Conservation (phyloP, 108 stramenopile genomes). For the Hondaea fermentalgiana region DNA sequence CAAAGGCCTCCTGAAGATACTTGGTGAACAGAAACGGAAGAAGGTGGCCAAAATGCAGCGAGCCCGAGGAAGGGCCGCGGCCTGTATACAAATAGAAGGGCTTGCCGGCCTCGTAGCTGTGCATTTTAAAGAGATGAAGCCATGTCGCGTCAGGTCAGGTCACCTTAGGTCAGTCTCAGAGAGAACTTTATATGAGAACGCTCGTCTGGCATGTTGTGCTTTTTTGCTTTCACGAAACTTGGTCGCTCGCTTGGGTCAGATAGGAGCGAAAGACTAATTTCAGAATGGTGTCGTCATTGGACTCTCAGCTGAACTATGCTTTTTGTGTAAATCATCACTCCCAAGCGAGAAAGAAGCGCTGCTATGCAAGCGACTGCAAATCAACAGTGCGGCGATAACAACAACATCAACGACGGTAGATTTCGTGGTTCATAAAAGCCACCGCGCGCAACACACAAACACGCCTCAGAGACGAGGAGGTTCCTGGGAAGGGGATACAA, state of each 20-base stretch:
- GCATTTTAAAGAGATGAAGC: background rate
- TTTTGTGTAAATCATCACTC: slow-evolving; percentile 1
- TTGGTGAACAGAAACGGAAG: slow-evolving; percentile 93
- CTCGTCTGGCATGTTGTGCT: too few relatives aligned
- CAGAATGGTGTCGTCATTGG: background rate
- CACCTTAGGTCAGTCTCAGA: too few relatives aligned
- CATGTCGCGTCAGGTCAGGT: too few relatives aligned
- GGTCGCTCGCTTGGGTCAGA: background rate
- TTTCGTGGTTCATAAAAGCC: background rate
- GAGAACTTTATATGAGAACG: too few relatives aligned
- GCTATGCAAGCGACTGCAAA: background rate
- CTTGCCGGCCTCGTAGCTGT: slow-evolving; percentile 39
- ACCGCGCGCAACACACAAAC: slow-evolving; percentile 28
- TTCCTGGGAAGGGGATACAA: background rate
- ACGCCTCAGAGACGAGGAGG: slow-evolving; percentile 34
- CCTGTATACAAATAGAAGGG: slow-evolving; percentile 97
- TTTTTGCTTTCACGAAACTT: too few relatives aligned
- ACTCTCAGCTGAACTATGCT: slow-evolving; percentile 3
- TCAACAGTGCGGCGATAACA: background rate
- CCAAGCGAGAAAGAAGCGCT: background rate
- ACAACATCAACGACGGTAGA: background rate
- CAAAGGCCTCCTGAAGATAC: slow-evolving; percentile 89
- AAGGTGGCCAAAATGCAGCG: slow-evolving; percentile 96
- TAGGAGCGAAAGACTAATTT: slow-evolving; percentile 24
- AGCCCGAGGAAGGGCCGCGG: slow-evolving; percentile 81